These are phyloP conservation scores for Aphanomyces stellatus DNA, from an alignment of 352 stramenopile genomes.

Conservation along the genomic window DNA sequence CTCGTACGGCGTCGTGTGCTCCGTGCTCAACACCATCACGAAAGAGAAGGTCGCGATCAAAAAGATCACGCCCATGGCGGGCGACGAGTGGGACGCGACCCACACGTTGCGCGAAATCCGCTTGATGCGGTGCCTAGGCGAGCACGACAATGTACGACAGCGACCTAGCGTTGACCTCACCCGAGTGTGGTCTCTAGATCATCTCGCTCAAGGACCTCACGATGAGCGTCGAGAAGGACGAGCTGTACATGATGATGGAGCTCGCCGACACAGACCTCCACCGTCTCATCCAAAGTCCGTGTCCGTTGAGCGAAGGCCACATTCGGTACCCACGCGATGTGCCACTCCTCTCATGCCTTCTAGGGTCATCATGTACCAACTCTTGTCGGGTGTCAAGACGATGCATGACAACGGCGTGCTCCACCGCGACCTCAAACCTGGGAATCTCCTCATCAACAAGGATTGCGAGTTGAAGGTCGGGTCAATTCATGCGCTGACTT, in stretches of 20 bases:
- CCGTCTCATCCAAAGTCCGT: slow-evolving; percentile 83
- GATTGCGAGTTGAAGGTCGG: slow-evolving; percentile 81
- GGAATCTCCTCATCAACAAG: slow-evolving; percentile 90
- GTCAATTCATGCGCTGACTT: background rate
- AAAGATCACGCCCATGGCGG: slow-evolving; percentile 88
- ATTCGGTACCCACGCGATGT: slow-evolving; percentile 29
- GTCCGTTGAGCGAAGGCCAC: slow-evolving; percentile 65
- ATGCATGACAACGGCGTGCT: slow-evolving; percentile 91
- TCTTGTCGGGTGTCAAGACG: slow-evolving; percentile 82
- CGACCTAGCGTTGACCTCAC: background rate
- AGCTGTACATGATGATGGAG: slow-evolving; percentile 96
- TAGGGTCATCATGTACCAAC: slow-evolving; percentile 76
- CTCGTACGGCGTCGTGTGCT: slow-evolving; percentile 92
- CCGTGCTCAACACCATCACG: slow-evolving; percentile 66
- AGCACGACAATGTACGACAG: slow-evolving; percentile 80
- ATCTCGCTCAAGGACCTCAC: slow-evolving; percentile 85
- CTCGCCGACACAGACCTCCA: slow-evolving; percentile 91
- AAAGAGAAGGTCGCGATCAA: slow-evolving; percentile 87
- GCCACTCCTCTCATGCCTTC: background rate
- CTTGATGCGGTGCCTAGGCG: slow-evolving; percentile 80
- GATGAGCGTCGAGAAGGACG: slow-evolving; percentile 88
- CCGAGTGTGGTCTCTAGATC: slow-evolving; percentile 39
- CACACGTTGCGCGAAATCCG: slow-evolving; percentile 86
- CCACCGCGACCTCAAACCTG: slow-evolving; percentile 91
- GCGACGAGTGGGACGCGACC: slow-evolving; percentile 83